Evolutionary conservation across 208 protist species (phyloP).

Genomic region (Strigomonas culicis): DNA sequence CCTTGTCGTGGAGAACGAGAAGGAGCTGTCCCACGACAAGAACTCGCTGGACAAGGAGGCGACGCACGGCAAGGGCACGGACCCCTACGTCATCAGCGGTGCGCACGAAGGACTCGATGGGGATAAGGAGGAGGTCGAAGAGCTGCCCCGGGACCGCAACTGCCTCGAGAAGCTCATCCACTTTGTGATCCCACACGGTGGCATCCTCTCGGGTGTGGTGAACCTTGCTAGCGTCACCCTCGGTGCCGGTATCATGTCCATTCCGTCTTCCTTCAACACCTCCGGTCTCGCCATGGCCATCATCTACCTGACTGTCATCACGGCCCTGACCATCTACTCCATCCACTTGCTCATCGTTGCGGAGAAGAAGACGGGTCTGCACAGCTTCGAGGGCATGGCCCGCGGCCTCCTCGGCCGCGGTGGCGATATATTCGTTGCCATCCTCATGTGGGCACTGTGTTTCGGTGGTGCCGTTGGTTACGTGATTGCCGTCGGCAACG

Average conservation of each 20-base stretch:
- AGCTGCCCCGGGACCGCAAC: too few species aligned
- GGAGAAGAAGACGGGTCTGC: slow-evolving; percentile 26
- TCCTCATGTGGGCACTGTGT: slow-evolving; percentile 39
- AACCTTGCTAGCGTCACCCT: slow-evolving; percentile 43
- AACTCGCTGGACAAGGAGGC: too few species aligned
- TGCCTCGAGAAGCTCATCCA: too few species aligned
- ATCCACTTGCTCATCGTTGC: slow-evolving; percentile 37
- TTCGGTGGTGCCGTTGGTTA: slow-evolving; percentile 56
- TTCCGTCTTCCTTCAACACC: slow-evolving; percentile 54
- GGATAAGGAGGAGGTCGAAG: too few species aligned
- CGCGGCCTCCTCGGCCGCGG: slow-evolving; percentile 43
- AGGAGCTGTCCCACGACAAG: too few species aligned
- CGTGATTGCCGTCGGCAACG: slow-evolving; percentile 41
- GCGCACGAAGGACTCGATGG: too few species aligned
- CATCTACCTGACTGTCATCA: slow-evolving; percentile 36
- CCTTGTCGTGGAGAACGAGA: too few species aligned
- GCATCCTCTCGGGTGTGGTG: slow-evolving; percentile 37
- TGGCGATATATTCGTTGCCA: slow-evolving; percentile 40
- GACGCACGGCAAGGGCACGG: too few species aligned
- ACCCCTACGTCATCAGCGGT: too few species aligned
- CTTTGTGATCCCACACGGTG: slow-evolving; percentile 53
- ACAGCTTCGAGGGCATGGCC: slow-evolving; percentile 34
- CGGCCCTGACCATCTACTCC: slow-evolving; percentile 42
- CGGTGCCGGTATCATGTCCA: slow-evolving; percentile 59
- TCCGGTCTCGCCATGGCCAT: slow-evolving; percentile 42